Evolutionary conservation across 176 grass and related monocot genomes (phyloP).

Genomic region (Avena atlantica): DNA sequence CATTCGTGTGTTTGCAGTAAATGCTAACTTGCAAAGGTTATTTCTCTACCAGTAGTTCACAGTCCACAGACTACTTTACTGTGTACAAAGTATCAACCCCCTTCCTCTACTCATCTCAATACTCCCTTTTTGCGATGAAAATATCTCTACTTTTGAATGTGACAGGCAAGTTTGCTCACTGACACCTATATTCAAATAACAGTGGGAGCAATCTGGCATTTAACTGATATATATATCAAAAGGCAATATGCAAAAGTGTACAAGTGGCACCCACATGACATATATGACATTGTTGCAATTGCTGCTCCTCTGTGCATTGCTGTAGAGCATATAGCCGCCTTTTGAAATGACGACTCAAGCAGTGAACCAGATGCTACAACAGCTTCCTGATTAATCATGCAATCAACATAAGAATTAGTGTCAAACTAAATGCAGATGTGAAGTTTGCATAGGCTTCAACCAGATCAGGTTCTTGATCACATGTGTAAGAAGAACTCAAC

Average conservation of each 20-base stretch:
- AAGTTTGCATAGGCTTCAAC: constrained; percentile 89
- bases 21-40: no score
- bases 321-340: constrained; percentile 86
- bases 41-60: no score
- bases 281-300: constrained; percentile 92
- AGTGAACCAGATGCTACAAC: constrained; percentile 68
- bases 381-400: constrained; percentile 64
- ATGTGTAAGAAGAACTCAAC: constrained; percentile 59
- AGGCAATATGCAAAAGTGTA: constrained; percentile 33
- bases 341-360: constrained; percentile 89
- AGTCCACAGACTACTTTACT: constrained; percentile 1
- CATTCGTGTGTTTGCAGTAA: no score
- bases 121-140: not conserved
- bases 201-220: not conserved
- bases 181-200: constrained; percentile 20
- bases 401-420: constrained; percentile 35
- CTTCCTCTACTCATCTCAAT: not conserved
- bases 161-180: not conserved
- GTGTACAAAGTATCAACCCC: not conserved
- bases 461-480: constrained; percentile 97
- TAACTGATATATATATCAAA: constrained; percentile 27
- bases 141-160: not conserved
- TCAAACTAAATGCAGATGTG: constrained; percentile 67
- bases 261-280: constrained; percentile 73
- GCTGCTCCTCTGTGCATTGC: constrained; percentile 89